phyloP scores from a whole-genome alignment of 805 yeast species.

The Cyberlindnera xylosilytica region DNA sequence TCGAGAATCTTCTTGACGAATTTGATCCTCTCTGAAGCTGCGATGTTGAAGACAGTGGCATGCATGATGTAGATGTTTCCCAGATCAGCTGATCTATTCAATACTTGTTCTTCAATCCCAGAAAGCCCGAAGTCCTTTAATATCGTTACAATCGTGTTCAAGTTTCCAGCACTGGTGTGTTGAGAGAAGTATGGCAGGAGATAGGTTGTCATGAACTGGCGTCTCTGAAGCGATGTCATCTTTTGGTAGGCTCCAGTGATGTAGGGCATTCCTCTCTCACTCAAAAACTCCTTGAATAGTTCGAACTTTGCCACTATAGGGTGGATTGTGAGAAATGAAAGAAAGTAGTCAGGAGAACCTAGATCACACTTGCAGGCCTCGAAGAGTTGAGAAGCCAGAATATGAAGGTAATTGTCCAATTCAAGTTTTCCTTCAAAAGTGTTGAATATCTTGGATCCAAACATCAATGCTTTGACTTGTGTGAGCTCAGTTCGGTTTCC shows the following conservation, averaged over 20 bases:
- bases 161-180: slow-evolving; percentile 7
- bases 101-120: slow-evolving; percentile 9
- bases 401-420: slow-evolving; percentile 14
- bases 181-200: slow-evolving; percentile 19
- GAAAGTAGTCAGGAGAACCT: slow-evolving; percentile 12
- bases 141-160: slow-evolving; percentile 12
- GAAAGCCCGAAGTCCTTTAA: slow-evolving; percentile 7
- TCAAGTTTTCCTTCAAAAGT: slow-evolving; percentile 22
- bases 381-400: slow-evolving; percentile 18
- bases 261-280: slow-evolving; percentile 4
- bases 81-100: slow-evolving; percentile 6
- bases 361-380: slow-evolving; percentile 8
- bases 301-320: slow-evolving; percentile 22
- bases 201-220: slow-evolving; percentile 15
- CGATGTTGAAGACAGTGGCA: slow-evolving; percentile 10
- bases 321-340: slow-evolving; percentile 23
- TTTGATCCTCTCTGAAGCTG: not conserved
- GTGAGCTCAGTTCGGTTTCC: slow-evolving; percentile 11
- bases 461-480: slow-evolving; percentile 21
- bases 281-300: slow-evolving; percentile 18
- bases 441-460: slow-evolving; percentile 26
- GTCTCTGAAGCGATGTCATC: slow-evolving; percentile 19
- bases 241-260: not conserved
- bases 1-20: slow-evolving; percentile 14
- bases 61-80: slow-evolving; percentile 14